Base-by-base conservation (phyloP, 1,284 basidiomycete genomes). In the Cutaneotrichosporon curvatum region DNA sequence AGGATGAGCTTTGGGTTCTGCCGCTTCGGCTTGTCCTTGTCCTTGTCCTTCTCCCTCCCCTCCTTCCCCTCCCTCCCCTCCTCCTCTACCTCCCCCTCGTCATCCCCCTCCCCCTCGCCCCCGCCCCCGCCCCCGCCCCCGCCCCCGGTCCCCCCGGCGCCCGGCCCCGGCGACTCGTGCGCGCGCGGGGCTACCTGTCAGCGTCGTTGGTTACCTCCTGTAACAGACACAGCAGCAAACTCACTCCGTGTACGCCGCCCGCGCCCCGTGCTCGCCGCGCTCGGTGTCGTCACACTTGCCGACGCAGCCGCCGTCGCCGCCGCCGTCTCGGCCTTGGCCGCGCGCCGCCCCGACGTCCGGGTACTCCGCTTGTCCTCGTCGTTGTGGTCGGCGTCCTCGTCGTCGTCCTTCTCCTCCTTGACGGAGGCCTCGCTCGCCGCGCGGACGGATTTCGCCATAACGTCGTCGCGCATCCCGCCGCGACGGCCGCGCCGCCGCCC, bases 1-100 rank as follows among this genome's bases (percentile, higher is more conserved):
- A 76, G 75, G 47, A 91, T 85, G 41, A 89, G 80, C 43, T 80
- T 82, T 63, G 89, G 84, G 18, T 35, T 37, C 10, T 43, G n/a
- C 25, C 25, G 25, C 25, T 28, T 28, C 25, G 25, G 25, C 25
- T 28, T 28, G 25, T 28, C 25, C 25, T 28, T 28, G 25, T 28
- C 25, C 25, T 28, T 28, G 25, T 28, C 25, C 25, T 28, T 28
- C 8, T 28, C 25, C 12, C 12, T 28, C 8, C 25, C 25, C 25
- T 28, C 12, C 8, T 12, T 12, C 25, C 12, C 25, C 25, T 7
- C 25, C 8, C 12, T 12, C 25, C 25, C 25, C 8, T 28, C 25
- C 18, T 32, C 40, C n/a, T n/a, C n/a, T n/a, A n/a, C n/a, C n/a
- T n/a, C n/a, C n/a, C n/a, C n/a, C n/a, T 18, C 23, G 34, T 34